phyloP scores from a whole-genome alignment of 2,329 filamentous ascomycete species.

The Cercospora zeae-maydis region DNA sequence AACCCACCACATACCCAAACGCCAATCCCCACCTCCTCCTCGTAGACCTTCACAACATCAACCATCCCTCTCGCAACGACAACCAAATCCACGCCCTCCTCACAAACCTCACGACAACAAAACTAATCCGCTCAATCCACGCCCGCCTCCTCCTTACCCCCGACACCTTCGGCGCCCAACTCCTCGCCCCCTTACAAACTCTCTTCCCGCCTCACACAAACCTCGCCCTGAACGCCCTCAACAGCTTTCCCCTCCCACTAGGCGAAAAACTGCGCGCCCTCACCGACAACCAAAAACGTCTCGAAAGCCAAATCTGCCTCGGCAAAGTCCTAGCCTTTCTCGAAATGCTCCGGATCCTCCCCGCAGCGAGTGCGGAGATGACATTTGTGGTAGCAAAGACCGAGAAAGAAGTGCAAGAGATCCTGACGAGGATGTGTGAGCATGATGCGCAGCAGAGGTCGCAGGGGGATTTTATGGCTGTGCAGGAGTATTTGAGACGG shows the following conservation, averaged over 20 bases:
- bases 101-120: background rate
- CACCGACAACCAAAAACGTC: background rate
- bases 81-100: background rate
- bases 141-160: background rate
- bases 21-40: background rate
- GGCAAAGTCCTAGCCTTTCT: background rate
- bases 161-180: background rate
- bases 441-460: background rate
- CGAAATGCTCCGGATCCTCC: background rate
- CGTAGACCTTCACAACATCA: background rate
- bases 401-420: background rate
- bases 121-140: background rate
- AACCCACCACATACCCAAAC: background rate
- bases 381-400: background rate
- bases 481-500: background rate
- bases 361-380: background rate
- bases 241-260: background rate
- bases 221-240: background rate
- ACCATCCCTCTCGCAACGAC: background rate
- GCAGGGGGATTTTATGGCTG: background rate
- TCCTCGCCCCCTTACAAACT: background rate
- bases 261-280: background rate
- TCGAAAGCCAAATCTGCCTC: background rate
- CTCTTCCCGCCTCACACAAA: background rate
- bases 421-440: constrained; percentile 1